These are phyloP conservation scores for Amanita phalloides DNA, from an alignment of 768 basidiomycete species.

Conservation along the genomic window DNA sequence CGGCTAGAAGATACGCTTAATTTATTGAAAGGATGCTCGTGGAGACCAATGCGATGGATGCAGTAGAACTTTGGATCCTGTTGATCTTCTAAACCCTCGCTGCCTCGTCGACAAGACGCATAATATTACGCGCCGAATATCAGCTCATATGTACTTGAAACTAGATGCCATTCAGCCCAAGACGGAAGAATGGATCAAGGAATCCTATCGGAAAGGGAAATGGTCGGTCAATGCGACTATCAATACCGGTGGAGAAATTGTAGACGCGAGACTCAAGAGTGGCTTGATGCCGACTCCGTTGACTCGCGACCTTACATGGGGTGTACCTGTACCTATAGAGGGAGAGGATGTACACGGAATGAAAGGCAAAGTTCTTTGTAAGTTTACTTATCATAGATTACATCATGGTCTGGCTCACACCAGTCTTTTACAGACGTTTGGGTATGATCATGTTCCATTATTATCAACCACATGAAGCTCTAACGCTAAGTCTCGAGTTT, in stretches of 20 bases:
- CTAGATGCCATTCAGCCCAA: slow-evolving; percentile 74
- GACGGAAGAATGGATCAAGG: slow-evolving; percentile 82
- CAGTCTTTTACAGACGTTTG: slow-evolving; percentile 62
- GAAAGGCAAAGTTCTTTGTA: slow-evolving; percentile 92
- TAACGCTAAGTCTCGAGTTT: slow-evolving; percentile 46
- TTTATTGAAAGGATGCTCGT: slow-evolving; percentile 65
- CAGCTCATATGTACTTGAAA: slow-evolving; percentile 87
- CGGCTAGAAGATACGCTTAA: background rate
- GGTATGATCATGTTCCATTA: slow-evolving; percentile 40
- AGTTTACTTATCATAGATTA: slow-evolving; percentile 21
- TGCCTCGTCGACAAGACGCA: slow-evolving; percentile 83
- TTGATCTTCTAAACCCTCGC: slow-evolving; percentile 90
- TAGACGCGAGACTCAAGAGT: slow-evolving; percentile 78
- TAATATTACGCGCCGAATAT: slow-evolving; percentile 60
- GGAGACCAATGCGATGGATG: slow-evolving; percentile 98
- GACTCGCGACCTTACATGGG: slow-evolving; percentile 93
- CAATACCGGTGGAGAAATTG: slow-evolving; percentile 76
- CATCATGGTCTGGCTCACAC: background rate
- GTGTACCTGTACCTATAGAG: slow-evolving; percentile 82
- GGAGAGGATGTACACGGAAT: slow-evolving; percentile 73
- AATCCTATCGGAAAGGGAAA: slow-evolving; percentile 68
- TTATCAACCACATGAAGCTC: background rate
- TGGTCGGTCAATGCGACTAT: slow-evolving; percentile 94
- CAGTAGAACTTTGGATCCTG: slow-evolving; percentile 83
- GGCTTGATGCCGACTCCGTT: slow-evolving; percentile 86